phyloP scores from a whole-genome alignment of 306 rosid species.

The Mimosa pudica region DNA sequence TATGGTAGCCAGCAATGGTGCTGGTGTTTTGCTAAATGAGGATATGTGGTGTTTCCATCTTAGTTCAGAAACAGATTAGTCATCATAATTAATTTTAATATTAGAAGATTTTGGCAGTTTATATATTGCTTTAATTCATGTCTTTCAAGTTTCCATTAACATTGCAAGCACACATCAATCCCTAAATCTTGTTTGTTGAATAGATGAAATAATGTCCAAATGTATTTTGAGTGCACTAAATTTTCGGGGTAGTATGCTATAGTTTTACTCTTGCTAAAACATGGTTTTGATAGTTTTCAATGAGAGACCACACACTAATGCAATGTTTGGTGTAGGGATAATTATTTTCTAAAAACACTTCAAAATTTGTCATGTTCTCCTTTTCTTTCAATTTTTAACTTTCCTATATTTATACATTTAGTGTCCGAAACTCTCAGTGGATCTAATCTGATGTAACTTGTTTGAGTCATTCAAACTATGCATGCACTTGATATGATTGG shows the following conservation, averaged over 20 bases:
- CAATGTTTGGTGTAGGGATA: background rate
- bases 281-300: background rate
- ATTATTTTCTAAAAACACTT: too few species aligned
- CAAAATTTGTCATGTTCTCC: background rate
- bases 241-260: background rate
- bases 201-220: background rate
- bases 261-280: background rate
- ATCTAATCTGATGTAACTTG: background rate
- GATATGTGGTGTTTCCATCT: background rate
- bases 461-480: background rate
- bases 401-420: background rate
- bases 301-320: background rate
- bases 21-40: background rate
- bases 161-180: background rate
- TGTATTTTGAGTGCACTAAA: background rate
- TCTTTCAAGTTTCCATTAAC: background rate
- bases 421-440: background rate
- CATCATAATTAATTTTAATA: conserved; percentile 1
- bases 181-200: background rate
- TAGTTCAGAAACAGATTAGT: background rate
- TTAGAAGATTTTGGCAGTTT: background rate
- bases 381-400: background rate
- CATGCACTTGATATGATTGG: conserved; percentile 19
- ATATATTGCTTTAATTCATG: background rate
- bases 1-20: background rate